Evolutionary conservation across 2,329 filamentous ascomycete genomes (phyloP).

Genomic region (Bretziella fagacearum): DNA sequence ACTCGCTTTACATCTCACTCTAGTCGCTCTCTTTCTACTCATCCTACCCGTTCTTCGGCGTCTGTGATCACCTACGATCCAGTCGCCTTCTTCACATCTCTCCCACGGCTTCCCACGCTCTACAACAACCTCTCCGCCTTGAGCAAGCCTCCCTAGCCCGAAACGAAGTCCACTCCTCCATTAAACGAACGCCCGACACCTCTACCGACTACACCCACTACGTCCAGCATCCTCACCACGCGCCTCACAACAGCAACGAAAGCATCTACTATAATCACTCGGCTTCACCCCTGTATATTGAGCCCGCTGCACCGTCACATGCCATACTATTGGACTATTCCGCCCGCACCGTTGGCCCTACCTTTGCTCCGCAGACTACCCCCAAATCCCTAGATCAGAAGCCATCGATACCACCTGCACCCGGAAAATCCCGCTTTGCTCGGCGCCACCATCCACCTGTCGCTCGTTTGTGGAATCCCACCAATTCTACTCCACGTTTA

Average conservation of each 20-base stretch:
- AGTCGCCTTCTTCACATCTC: constrained; percentile 27
- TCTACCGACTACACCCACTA: constrained; percentile 3
- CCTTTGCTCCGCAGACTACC: not conserved
- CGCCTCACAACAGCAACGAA: constrained; percentile 1
- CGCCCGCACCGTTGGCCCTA: constrained; percentile 10
- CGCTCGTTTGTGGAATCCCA: constrained; percentile 42
- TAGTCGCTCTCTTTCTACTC: not conserved
- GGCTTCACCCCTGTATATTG: not conserved
- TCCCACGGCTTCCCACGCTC: constrained; percentile 33
- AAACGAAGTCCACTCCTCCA: not conserved
- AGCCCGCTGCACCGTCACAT: not conserved
- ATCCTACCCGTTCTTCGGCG: constrained; percentile 5
- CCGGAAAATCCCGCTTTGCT: constrained; percentile 1
- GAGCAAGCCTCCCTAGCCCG: constrained; percentile 13
- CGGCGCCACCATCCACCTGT: constrained; percentile 28
- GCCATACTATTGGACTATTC: not conserved
- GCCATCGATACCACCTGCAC: not conserved
- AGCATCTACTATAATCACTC: not conserved
- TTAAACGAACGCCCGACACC: constrained; percentile 12
- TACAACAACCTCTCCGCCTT: constrained; percentile 5
- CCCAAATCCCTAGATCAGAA: constrained; percentile 6
- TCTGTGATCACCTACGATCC: constrained; percentile 28
- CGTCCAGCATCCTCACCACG: not conserved
- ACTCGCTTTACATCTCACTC: constrained; percentile 15
- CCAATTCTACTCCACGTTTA: constrained; percentile 39